Conservation (phyloP, 2,329 filamentous ascomycete species). For the Dactylellina cionopaga region DNA sequence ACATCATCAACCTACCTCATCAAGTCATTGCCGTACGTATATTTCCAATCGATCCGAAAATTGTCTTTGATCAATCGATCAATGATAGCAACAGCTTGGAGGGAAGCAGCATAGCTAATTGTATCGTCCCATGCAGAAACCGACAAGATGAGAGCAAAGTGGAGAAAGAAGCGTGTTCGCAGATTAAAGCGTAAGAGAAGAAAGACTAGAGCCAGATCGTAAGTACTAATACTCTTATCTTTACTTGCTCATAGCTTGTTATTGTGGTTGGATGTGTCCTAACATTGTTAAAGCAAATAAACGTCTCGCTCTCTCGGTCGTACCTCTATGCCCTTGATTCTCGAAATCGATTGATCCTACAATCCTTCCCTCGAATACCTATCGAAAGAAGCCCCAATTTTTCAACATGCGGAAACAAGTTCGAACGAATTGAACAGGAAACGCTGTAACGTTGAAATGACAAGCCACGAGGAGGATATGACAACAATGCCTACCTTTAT, state of each 20-base stretch:
- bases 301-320: constrained; percentile 50
- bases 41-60: neutral
- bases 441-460: constrained; percentile 14
- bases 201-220: constrained; percentile 99
- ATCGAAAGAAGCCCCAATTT: neutral
- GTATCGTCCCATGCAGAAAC: constrained; percentile 13
- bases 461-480: constrained; percentile 2
- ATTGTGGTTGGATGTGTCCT: constrained; percentile 4
- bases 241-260: neutral
- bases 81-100: no score
- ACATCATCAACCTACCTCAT: constrained; percentile 47
- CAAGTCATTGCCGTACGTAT: constrained; percentile 47
- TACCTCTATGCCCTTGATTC: constrained; percentile 40
- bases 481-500: constrained; percentile 1
- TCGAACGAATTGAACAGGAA: constrained; percentile 13
- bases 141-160: constrained; percentile 84
- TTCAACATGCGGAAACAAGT: neutral
- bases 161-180: constrained; percentile 99
- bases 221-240: constrained; percentile 63
- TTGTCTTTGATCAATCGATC: constrained; percentile 8
- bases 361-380: constrained; percentile 11
- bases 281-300: constrained; percentile 43
- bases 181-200: constrained; percentile 99
- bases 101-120: constrained; percentile 3
- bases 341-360: constrained; percentile 32